A percentile compares a stretch with the other conserved stretches of the same genome.
These are phyloP conservation scores for Stephania cephalantha DNA, from an alignment of 164 flowering plant genomes.

Conservation along the genomic window DNA sequence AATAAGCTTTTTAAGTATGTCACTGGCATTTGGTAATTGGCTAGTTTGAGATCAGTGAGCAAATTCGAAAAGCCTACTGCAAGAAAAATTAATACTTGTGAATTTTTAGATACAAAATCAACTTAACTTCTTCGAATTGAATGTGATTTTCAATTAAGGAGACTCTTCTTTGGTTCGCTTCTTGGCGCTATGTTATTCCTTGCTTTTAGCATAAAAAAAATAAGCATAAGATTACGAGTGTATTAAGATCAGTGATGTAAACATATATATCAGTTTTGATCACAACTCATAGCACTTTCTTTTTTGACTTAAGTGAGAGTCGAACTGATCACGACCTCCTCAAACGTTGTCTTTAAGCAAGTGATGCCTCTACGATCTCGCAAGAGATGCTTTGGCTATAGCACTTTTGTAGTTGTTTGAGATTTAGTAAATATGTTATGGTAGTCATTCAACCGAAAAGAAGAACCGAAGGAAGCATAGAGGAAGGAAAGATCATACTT, in stretches of 20 bases:
- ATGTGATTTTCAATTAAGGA: neutral
- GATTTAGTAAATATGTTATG: neutral
- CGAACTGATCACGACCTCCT: no score
- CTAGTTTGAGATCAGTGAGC: neutral
- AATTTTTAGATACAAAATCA: no score
- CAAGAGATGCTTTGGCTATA: neutral
- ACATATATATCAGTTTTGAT: no score
- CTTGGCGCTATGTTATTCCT: neutral
- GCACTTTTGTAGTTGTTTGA: neutral
- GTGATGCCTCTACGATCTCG: no score
- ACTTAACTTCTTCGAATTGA: neutral
- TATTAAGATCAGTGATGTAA: no score
- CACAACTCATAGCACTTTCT: no score
- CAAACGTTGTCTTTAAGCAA: no score
- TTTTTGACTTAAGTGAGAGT: no score
- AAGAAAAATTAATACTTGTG: neutral
- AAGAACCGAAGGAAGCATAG: neutral
- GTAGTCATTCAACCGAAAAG: neutral
- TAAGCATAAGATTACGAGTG: neutral
- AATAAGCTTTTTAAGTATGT: neutral
- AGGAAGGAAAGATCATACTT: neutral
- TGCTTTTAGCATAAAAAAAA: neutral
- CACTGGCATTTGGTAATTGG: neutral
- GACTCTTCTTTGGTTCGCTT: neutral
- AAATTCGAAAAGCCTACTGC: neutral